Percentiles rank a stretch among this genome's conserved stretches.
Evolutionary conservation across 768 basidiomycete genomes (phyloP).

Genomic region (Hygrophorus pudorinus): DNA sequence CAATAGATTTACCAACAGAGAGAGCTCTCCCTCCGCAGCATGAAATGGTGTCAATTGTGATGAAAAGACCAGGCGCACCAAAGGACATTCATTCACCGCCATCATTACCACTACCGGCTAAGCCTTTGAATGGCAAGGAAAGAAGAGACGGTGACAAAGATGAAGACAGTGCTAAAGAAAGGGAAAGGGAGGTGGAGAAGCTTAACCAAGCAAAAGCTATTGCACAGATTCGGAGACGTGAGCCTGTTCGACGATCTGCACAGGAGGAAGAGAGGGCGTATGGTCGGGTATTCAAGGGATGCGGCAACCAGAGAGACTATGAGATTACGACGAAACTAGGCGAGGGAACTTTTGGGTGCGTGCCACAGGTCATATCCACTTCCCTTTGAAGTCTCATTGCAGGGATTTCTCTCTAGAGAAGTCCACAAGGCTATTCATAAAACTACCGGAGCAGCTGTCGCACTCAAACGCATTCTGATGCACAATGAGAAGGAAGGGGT

Average conservation of each 20-base stretch:
- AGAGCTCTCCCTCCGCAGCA: constrained; percentile 26
- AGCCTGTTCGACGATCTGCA: constrained; percentile 38
- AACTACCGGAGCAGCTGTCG: constrained; percentile 53
- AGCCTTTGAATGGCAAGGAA: constrained; percentile 2
- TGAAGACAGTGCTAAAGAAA: constrained; percentile 2
- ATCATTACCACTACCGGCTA: constrained; percentile 18
- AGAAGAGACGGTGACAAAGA: constrained; percentile 7
- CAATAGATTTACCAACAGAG: constrained; percentile 17
- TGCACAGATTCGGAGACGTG: constrained; percentile 26
- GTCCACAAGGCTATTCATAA: constrained; percentile 82
- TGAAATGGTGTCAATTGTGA: constrained; percentile 27
- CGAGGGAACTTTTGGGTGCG: constrained; percentile 94
- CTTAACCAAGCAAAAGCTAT: constrained; percentile 13
- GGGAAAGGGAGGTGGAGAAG: constrained; percentile 17
- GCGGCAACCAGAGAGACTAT: constrained; percentile 68
- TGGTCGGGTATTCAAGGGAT: constrained; percentile 57
- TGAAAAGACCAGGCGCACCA: constrained; percentile 38
- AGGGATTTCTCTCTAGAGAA: constrained; percentile 40
- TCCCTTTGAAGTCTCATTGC: constrained; percentile 2
- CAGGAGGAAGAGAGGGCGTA: constrained; percentile 63
- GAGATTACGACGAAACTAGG: constrained; percentile 80
- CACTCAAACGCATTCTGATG: constrained; percentile 91
- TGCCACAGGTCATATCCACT: constrained; percentile 12
- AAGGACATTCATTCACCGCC: constrained; percentile 36
- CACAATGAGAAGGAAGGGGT: constrained; percentile 97